Conservation (phyloP, 192 early-diverging fungal species). For the Umbelopsis isabellina region DNA sequence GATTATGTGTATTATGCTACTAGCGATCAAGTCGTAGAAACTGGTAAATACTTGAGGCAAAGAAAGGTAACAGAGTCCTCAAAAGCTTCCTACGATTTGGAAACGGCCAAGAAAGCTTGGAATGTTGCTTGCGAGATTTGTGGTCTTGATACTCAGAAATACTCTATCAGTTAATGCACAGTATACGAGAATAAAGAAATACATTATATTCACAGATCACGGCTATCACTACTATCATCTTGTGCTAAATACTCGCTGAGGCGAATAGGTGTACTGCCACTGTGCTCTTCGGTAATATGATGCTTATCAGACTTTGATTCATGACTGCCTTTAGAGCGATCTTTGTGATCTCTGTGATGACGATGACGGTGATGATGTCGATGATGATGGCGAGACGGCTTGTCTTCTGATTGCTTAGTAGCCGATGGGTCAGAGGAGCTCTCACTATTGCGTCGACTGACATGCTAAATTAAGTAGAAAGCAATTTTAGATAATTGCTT, state of each 20-base stretch:
- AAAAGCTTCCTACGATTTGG: constrained; percentile 14
- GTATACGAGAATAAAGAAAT: neutral
- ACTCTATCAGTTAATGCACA: neutral
- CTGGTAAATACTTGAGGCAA: constrained; percentile 14
- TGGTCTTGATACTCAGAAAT: neutral
- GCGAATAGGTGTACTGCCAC: neutral
- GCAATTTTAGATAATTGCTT: too few species aligned
- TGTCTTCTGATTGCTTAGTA: neutral
- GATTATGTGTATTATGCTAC: constrained; percentile 33
- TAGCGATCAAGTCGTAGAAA: constrained; percentile 1
- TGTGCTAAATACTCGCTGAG: constrained; percentile 1
- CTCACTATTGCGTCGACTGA: neutral
- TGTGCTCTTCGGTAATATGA: neutral
- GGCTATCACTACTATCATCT: constrained; percentile 16
- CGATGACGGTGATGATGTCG: neutral
- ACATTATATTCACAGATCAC: neutral
- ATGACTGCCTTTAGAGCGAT: neutral
- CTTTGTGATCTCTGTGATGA: neutral
- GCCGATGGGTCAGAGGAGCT: neutral
- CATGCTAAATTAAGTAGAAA: neutral
- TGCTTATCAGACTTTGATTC: neutral
- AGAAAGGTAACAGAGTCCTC: constrained; percentile 3
- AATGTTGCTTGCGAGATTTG: constrained; percentile 23
- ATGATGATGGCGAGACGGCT: neutral
- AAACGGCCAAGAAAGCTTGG: constrained; percentile 19